phyloP scores from a whole-genome alignment of 2,329 filamentous ascomycete genomes.

The Chalaropsis ovoidea region DNA sequence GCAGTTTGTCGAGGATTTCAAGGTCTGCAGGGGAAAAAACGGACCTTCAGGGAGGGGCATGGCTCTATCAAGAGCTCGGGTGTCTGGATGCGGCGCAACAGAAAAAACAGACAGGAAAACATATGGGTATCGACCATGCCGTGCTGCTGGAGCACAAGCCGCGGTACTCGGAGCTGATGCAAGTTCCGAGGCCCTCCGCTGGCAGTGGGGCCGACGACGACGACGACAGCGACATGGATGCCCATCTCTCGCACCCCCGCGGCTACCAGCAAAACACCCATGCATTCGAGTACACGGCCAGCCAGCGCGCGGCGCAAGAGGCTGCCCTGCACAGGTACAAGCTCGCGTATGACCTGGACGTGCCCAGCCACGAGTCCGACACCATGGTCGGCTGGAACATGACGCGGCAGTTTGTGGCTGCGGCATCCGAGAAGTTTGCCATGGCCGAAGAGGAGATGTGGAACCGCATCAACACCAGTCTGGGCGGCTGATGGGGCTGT shows the following conservation, averaged over 20 bases:
- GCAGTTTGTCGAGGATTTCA: constrained; percentile 8
- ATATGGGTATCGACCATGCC: background rate
- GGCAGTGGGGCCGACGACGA: no score
- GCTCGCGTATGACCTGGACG: constrained; percentile 27
- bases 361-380: constrained; percentile 38
- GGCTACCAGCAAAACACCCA: constrained; percentile 49
- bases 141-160: background rate
- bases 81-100: background rate
- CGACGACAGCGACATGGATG: constrained; percentile 36
- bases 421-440: constrained; percentile 47
- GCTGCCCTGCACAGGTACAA: constrained; percentile 30
- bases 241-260: constrained; percentile 39
- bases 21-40: constrained; percentile 10
- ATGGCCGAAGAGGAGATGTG: constrained; percentile 53
- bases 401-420: constrained; percentile 39
- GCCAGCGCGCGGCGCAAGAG: constrained; percentile 38
- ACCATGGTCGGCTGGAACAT: constrained; percentile 46
- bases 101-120: background rate
- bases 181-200: background rate
- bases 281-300: constrained; percentile 42
- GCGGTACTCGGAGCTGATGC: background rate
- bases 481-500: background rate
- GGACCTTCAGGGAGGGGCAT: constrained; percentile 1
- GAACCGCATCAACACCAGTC: constrained; percentile 32
- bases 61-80: background rate